phyloP scores from a whole-genome alignment of 306 rosid species.

The Glycyrrhiza uralensis region DNA sequence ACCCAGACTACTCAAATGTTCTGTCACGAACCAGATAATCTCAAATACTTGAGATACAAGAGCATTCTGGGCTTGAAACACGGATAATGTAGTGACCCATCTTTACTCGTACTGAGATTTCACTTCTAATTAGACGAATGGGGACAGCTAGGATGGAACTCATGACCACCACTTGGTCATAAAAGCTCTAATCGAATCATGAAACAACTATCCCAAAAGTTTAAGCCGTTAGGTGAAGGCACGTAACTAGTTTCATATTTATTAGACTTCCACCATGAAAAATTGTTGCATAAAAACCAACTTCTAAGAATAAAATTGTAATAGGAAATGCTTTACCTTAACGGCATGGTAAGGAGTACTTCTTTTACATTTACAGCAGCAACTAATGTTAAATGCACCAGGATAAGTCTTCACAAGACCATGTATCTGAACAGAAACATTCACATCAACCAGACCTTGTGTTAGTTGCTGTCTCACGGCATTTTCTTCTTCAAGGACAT shows the following conservation, averaged over 20 bases:
- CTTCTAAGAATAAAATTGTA: slow-evolving; percentile 1
- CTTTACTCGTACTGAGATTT: neutral
- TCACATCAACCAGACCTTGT: slow-evolving; percentile 43
- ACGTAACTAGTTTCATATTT: neutral
- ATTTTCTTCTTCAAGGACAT: slow-evolving; percentile 83
- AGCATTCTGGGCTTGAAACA: neutral
- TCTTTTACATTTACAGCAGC: slow-evolving; percentile 64
- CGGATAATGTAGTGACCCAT: neutral
- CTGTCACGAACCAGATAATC: neutral
- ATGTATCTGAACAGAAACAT: slow-evolving; percentile 77
- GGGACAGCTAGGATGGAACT: neutral
- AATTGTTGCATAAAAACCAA: neutral
- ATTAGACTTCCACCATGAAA: neutral
- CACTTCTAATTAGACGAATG: neutral
- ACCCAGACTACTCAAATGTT: neutral
- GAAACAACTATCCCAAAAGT: neutral
- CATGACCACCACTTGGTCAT: neutral
- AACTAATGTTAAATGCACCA: slow-evolving; percentile 43
- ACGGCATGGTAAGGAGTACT: slow-evolving; percentile 60
- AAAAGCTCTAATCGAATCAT: neutral
- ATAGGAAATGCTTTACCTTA: slow-evolving; percentile 53
- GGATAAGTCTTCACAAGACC: slow-evolving; percentile 83
- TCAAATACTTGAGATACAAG: neutral
- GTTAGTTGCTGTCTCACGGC: slow-evolving; percentile 48
- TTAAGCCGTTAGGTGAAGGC: neutral